Base-by-base conservation (phyloP, 2,329 filamentous ascomycete species). In the Aspergillus persii region DNA sequence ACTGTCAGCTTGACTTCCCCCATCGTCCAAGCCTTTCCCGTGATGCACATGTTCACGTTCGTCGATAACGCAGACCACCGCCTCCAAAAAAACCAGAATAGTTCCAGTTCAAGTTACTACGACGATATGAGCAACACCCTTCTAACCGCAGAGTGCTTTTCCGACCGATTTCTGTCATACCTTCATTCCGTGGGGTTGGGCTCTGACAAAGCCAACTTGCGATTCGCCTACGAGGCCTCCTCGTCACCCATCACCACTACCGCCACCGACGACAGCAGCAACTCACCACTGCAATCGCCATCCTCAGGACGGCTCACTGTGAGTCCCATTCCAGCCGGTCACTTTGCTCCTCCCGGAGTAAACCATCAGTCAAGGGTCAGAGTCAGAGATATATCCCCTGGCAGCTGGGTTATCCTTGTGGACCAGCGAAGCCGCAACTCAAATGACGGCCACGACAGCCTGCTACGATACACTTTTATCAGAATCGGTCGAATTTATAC, bases 381-480 rank as follows among this genome's bases (percentile, higher is more conserved):
- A 56, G 39, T 58, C 49, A 18, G 57, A 23, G 55, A 63, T 51
- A 31, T 63, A 31, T 33, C 6, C n/a, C 54, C 57, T 3, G 57
- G 52, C 30, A 56, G 54, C 57, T 63, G 59, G 59, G 52, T 61
- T 49, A 8, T 63, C 49, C 61, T 63, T 53, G 41, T 63, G n/a
- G 57, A 57, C 41, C 50, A 41, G 56, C 47, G 33, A 60, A 46
- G 52, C 50, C 46, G 50, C 50, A 53, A 4, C 33, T 50, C 18
- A 51, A 54, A 31, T 33, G 41, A 50, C 52, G 50, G 57, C 27
- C 53, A 59, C 41, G 11, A 12, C 36, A 18, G 12, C 56, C 58
- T 63, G 33, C 29, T 63, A 54, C 61, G 58, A 58, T 63, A 63
- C 57, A 58, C 57, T 48, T 63, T 63, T 44, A 31, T 61, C 12